phyloP scores from a whole-genome alignment of 2,329 filamentous ascomycete species.

The Ophiocordyceps camponoti-floridani region DNA sequence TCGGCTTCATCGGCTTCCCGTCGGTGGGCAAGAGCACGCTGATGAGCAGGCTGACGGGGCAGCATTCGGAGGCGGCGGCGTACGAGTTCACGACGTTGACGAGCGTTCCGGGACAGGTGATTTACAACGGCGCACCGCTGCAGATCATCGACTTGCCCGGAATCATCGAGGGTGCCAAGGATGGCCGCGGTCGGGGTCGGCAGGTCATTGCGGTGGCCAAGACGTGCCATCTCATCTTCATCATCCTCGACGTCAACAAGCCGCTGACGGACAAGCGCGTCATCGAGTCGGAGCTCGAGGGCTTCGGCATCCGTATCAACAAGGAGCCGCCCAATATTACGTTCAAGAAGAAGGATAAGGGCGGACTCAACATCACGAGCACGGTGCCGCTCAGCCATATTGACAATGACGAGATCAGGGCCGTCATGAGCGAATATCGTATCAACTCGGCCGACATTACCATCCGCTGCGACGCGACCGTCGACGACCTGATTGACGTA shows the following conservation, averaged over 20 bases:
- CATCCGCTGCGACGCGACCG: slow-evolving; percentile 91
- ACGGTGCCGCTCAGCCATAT: slow-evolving; percentile 87
- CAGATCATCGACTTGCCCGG: slow-evolving; percentile 97
- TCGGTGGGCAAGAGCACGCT: slow-evolving; percentile 97
- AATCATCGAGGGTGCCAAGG: slow-evolving; percentile 97
- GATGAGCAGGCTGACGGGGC: slow-evolving; percentile 86
- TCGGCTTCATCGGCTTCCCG: slow-evolving; percentile 95
- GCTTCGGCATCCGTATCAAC: slow-evolving; percentile 95
- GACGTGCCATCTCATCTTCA: slow-evolving; percentile 97
- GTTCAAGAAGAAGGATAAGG: slow-evolving; percentile 99
- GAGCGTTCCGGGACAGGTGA: slow-evolving; percentile 87
- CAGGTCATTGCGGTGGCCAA: slow-evolving; percentile 98
- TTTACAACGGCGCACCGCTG: slow-evolving; percentile 89
- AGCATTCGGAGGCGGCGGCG: slow-evolving; percentile 90
- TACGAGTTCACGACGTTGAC: slow-evolving; percentile 99
- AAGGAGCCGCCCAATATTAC: slow-evolving; percentile 94
- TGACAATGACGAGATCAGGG: slow-evolving; percentile 89
- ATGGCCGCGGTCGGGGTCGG: slow-evolving; percentile 89
- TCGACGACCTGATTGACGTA: slow-evolving; percentile 92
- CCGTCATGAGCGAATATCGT: slow-evolving; percentile 91
- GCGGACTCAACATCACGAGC: slow-evolving; percentile 88
- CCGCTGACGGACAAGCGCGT: slow-evolving; percentile 91
- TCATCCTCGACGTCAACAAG: slow-evolving; percentile 96
- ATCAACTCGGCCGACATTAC: slow-evolving; percentile 95
- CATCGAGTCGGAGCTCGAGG: slow-evolving; percentile 88